phyloP scores from a whole-genome alignment of 345 rosid species.

The Eucalyptus albens region DNA sequence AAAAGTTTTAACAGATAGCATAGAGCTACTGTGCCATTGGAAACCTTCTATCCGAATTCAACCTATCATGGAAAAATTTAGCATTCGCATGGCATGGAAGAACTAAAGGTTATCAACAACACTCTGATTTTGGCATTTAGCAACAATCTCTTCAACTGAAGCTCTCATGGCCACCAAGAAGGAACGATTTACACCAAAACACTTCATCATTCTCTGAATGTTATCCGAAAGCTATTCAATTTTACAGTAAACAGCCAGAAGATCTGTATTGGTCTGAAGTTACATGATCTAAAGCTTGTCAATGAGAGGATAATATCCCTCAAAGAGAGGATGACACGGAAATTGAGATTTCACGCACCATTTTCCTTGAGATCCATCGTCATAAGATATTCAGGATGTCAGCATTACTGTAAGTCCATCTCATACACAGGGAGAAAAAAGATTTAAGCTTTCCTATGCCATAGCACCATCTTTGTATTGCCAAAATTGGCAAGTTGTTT shows the following conservation, averaged over 20 bases:
- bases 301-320: neutral
- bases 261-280: neutral
- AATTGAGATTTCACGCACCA: neutral
- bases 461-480: neutral
- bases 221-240: neutral
- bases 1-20: neutral
- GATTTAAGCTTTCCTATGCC: neutral
- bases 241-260: neutral
- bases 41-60: neutral
- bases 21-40: neutral
- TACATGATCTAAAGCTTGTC: neutral
- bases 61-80: neutral
- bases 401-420: neutral
- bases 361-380: neutral
- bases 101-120: neutral
- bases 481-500: neutral
- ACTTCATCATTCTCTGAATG: neutral
- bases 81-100: neutral
- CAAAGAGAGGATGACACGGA: neutral
- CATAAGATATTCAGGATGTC: neutral
- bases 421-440: neutral
- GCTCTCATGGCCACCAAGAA: neutral
- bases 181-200: neutral
- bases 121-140: neutral
- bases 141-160: neutral